These are phyloP conservation scores for Phytophthora pistaciae DNA, from an alignment of 352 stramenopile genomes.

Conservation along the genomic window DNA sequence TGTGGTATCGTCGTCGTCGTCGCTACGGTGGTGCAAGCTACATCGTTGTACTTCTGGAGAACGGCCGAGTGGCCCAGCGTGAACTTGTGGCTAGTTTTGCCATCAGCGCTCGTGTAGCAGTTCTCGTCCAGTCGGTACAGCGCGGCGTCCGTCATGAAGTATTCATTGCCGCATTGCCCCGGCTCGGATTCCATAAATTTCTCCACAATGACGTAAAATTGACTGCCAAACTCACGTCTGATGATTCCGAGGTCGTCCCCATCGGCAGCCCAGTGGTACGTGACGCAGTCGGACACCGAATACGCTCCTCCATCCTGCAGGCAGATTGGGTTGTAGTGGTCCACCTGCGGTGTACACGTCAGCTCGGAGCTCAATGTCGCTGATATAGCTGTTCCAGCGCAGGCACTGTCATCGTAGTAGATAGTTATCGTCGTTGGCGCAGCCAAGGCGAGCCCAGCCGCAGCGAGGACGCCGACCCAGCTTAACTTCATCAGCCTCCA, in stretches of 20 bases:
- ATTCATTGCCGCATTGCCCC: neutral
- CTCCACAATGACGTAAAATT: neutral
- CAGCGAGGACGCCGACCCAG: neutral
- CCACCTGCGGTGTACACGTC: constrained; percentile 1
- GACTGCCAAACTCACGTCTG: neutral
- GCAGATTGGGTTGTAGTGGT: constrained; percentile 15
- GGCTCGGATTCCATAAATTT: constrained; percentile 4
- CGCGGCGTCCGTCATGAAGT: neutral
- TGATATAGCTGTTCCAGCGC: too few species aligned
- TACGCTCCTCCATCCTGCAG: neutral
- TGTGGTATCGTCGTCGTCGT: neutral
- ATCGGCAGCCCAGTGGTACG: constrained; percentile 4
- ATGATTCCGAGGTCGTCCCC: constrained; percentile 9
- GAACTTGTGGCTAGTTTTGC: constrained; percentile 6
- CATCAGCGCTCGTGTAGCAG: constrained; percentile 14
- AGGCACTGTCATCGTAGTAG: neutral
- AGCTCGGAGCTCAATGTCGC: neutral
- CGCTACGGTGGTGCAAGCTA: neutral
- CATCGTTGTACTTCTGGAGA: constrained; percentile 9
- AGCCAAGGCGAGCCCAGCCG: neutral
- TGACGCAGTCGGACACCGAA: constrained; percentile 11
- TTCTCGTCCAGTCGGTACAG: constrained; percentile 14
- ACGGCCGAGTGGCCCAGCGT: constrained; percentile 2
- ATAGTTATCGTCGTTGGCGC: neutral
- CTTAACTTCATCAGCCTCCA: neutral